Base-by-base conservation (phyloP, 1,139 yeast species). In the Suhomyces coccinellae region DNA sequence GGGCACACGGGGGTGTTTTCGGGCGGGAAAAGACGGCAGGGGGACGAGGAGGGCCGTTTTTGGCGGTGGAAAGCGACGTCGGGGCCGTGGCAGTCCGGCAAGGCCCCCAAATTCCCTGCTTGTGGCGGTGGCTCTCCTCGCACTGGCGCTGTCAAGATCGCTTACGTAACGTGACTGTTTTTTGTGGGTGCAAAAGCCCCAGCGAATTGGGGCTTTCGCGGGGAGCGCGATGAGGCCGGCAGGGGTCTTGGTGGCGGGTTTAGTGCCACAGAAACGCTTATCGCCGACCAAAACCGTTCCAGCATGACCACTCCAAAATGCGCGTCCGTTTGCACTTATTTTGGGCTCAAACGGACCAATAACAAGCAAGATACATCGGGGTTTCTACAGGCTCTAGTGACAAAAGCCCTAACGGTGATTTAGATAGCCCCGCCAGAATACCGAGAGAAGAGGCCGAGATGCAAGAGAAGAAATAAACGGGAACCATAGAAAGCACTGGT, bases 1-100 rank as follows among this genome's bases (percentile, higher is more conserved):
- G 24, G 24, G 24, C 42, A 44, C 45, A 43, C 45, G 39, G 48
- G 41, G 48, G 41, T 41, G 41, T 41, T 45, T 45, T 45, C 41
- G 45, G 41, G 48, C 41, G 41, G 48, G 38, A 45, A 40, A 40
- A 36, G 39, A 16, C 17, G 44, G 40, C n/a, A 15, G 32, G 27
- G 15, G 15, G 42, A 26, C 12, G 28, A 11, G 28, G 9, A 26
- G 29, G 29, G 29, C 4, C n/a, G 29, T 6, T 26, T 26, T 11
- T 26, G 29, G 29, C 29, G 29, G 29, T 26, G n/a, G 29, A 8
- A 26, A 6, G 12, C 6, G n/a, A 6, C 6, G 12, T 5, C 3
- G 3, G 29, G n/a, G n/a, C 12, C 22, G 16, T n/a, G 6, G 6
- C n/a, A 5, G n/a, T 6, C 4, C n/a, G 29, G 29, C 6, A 6